Conservation (phyloP, 495 filamentous ascomycete genomes). For the Clohesyomyces aquaticus region DNA sequence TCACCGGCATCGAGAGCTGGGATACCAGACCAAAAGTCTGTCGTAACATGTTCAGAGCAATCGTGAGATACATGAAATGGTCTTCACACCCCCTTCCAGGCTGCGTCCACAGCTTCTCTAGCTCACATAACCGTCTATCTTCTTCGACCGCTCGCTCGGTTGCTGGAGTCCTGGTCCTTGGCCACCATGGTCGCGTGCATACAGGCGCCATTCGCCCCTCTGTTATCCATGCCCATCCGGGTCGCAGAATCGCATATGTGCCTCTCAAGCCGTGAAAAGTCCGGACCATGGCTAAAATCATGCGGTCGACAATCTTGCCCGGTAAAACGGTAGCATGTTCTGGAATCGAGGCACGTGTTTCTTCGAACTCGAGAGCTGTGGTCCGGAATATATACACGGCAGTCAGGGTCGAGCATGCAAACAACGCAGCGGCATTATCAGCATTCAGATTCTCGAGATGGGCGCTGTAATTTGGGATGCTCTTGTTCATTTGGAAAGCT, state of each 20-base stretch:
- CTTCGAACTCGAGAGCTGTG: conserved; percentile 27
- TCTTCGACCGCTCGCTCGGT: conserved; percentile 22
- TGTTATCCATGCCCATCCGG: conserved; percentile 28
- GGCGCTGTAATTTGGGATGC: conserved; percentile 18
- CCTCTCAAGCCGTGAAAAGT: conserved; percentile 27
- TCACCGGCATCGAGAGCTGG: conserved; percentile 12
- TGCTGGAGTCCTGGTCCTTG: conserved; percentile 3
- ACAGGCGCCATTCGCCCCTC: conserved; percentile 14
- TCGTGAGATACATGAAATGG: conserved; percentile 4
- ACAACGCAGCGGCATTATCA: conserved; percentile 32
- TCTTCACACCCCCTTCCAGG: conserved; percentile 15
- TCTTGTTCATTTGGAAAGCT: conserved; percentile 31
- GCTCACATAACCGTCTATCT: conserved; percentile 17
- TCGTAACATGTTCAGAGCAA: conserved; percentile 11
- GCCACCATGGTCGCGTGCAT: conserved; percentile 32
- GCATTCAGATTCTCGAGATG: conserved; percentile 22
- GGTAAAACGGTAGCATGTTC: not conserved
- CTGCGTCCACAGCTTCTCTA: conserved; percentile 29
- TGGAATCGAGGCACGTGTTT: conserved; percentile 20
- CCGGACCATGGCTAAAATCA: conserved; percentile 6
- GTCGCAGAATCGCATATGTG: conserved; percentile 15
- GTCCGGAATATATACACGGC: conserved; percentile 38
- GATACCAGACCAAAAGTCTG: conserved; percentile 30
- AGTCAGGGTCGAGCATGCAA: conserved; percentile 29
- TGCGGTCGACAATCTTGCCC: conserved; percentile 1